Base-by-base conservation (phyloP, 768 basidiomycete species). In the Gloeophyllum trabeum region DNA sequence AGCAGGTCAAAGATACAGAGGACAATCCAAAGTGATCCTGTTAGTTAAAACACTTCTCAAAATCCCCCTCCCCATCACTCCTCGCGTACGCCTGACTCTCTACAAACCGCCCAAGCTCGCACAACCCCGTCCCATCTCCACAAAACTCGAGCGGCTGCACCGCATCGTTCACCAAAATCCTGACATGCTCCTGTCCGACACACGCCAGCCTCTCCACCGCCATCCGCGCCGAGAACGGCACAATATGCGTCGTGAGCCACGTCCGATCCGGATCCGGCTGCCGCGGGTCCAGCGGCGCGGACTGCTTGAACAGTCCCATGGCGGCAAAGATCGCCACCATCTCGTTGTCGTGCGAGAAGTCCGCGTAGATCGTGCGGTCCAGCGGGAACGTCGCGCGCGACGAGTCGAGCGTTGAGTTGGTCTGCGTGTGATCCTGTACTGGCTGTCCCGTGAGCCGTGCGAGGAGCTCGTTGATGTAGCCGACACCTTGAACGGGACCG, bases 311-410 rank as follows among this genome's bases (percentile, higher is more conserved):
- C 26, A 62, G 54, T 12, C 73, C 88, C 59, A 75, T 43, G 54
- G 85, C 61, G 59, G 70, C 54, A 48, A 79, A 82, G 39, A 91
- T 81, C 25, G 85, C 79, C 30, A 85, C 64, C 75, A 93, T 85
- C 53, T 82, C 67, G 56, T 90, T 87, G 55, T 91, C 88, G 55
- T 92, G 88, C 5, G 83, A 76, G 57, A 92, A 90, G 60, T 92
- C 88, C 18, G 73, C 77, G 51, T 84, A 87, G 35, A 87, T 52
- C 4, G 65, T 63, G 45, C 73, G 71, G 45, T 76, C 51, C 10
- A 85, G 67, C 0, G 88, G 87, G 63, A 92, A 92, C 0, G 83
- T 87, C 10, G 50, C 50, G 0, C 76, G 73, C 3, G 70, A 67
- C 0, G 63, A 51, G 53, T 83, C 78, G 22, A 84, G 69, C 1